phyloP scores from a whole-genome alignment of 192 early-diverging fungal genomes.

The Backusella liffmaniae region DNA sequence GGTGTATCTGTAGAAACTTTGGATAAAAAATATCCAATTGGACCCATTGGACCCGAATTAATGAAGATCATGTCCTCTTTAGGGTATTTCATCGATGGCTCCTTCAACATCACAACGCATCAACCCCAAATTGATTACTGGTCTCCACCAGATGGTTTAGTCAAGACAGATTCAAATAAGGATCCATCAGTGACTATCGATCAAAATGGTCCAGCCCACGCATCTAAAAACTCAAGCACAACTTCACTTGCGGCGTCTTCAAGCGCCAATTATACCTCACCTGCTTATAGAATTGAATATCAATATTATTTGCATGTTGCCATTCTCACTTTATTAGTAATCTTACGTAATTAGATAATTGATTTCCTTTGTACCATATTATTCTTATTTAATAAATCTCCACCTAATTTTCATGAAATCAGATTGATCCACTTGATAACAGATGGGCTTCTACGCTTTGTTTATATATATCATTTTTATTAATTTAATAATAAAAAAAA shows the following conservation, averaged over 20 bases:
- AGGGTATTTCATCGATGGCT: constrained; percentile 23
- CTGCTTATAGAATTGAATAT: not conserved
- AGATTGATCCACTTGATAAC: not conserved
- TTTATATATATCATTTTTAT: not conserved
- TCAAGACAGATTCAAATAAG: not conserved
- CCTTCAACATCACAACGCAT: not conserved
- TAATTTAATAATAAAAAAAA: not conserved
- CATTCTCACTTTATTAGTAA: not conserved
- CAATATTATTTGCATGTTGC: not conserved
- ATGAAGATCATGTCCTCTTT: constrained; percentile 17
- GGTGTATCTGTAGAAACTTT: constrained; percentile 29
- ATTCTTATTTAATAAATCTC: not conserved
- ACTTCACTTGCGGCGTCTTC: not conserved
- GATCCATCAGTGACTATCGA: not conserved
- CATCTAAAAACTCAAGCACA: not conserved
- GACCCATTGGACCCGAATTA: constrained; percentile 40
- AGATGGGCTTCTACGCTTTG: not conserved
- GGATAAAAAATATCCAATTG: constrained; percentile 11
- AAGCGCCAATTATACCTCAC: not conserved
- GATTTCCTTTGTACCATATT: not conserved
- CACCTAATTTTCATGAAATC: not conserved
- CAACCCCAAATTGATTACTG: not conserved
- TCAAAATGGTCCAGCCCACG: not conserved
- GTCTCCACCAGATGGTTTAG: not conserved
- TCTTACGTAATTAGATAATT: not conserved